phyloP scores from a whole-genome alignment of 202 grass and related monocot species.

The Musa balbisiana region DNA sequence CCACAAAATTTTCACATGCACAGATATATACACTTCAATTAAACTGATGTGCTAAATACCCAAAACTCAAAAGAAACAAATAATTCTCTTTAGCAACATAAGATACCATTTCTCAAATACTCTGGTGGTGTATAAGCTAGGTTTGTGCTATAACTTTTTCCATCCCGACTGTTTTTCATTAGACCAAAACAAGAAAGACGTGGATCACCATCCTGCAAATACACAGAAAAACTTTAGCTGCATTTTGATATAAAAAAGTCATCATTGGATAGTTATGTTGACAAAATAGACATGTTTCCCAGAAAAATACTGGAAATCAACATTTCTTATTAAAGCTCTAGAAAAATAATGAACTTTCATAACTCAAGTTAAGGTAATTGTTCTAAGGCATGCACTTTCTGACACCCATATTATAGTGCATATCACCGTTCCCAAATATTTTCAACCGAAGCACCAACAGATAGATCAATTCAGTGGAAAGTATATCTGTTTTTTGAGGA shows the following conservation, averaged over 20 bases:
- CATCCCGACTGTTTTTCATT: conserved; percentile 96
- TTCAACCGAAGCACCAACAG: too few species aligned
- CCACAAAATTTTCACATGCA: background rate
- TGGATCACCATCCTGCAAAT: conserved; percentile 71
- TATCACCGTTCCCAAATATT: too few species aligned
- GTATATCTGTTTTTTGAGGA: too few species aligned
- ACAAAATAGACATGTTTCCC: background rate
- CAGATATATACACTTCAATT: background rate
- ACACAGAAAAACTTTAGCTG: background rate
- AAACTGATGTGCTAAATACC: background rate
- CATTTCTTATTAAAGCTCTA: background rate
- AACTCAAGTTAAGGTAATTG: too few species aligned
- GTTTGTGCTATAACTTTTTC: conserved; percentile 98
- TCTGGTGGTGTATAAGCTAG: conserved; percentile 93
- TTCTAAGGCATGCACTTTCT: too few species aligned
- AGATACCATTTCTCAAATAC: conserved; percentile 90
- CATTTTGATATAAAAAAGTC: background rate
- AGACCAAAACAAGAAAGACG: conserved; percentile 89
- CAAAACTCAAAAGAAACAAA: conserved; percentile 1
- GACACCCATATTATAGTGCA: too few species aligned
- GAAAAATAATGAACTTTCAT: background rate
- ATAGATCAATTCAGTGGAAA: too few species aligned
- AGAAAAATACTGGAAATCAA: background rate
- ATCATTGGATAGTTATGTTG: background rate
- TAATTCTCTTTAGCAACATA: background rate